Evolutionary conservation across 2,329 filamentous ascomycete species (phyloP), one percentile per base, ranked within the genome.

Genomic region (Chalara sp.): DNA sequence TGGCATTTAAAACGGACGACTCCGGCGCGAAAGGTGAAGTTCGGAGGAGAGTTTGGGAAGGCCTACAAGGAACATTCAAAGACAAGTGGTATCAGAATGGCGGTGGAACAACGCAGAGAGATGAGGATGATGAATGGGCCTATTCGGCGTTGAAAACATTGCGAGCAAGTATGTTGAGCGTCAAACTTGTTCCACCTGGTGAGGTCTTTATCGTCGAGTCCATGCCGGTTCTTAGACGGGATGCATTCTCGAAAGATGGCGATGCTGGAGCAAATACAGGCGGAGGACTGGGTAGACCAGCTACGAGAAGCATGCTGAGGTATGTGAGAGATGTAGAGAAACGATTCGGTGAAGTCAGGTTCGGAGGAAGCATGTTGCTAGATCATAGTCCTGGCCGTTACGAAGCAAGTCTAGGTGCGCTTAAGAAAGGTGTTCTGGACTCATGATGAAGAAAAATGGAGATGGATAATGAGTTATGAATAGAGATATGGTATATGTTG

Each of bases 371-470:
- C 44, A 88, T 89, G 84, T 71, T 91, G 67, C 75, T 80, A 53
- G 87, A 91, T 64, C 87, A 91, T 63, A 88, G 80, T 56, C 87
- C 87, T 3, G 84, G 80, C 30, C 75, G 81, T 57, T 91, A 91
- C 63, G 87, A 90, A 66, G 77, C 80, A 53, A 82, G 80, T 52
- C 67, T 91, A 58, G 78, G 80, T 51, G 79, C 80, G 53, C 69
- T 90, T 63, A 68, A 69, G 60, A 68, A 63, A 70, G 67, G 55
- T 66, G 70, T 67, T 50, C 51, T 67, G 45, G 59, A 54, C 7
- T 54, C 31, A 50, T 40, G 4, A 46, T 40, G 8, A 37, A 10
- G 35, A 37, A 37, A 37, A n/a, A 30, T 21, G n/a, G 12, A 6
- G 31, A 33, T 21, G 31, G 32, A 43, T 21, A 21, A 21, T 21